Evolutionary conservation across 78 protist genomes (phyloP).

Genomic region (Guillardia theta): DNA sequence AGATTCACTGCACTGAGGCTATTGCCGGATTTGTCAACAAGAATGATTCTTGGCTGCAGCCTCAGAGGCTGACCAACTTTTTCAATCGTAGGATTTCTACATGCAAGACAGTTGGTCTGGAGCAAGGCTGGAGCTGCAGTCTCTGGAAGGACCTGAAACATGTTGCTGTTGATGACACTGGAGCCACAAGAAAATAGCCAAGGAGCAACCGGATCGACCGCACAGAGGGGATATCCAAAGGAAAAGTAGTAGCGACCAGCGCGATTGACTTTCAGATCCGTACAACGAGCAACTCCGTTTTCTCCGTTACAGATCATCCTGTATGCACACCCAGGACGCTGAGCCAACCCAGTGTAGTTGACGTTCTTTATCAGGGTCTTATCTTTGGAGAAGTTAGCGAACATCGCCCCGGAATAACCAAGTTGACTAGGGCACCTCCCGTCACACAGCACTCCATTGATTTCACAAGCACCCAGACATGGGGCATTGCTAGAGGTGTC

Average conservation of each 20-base stretch:
- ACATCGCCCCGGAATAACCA: neutral
- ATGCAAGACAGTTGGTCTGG: too few relatives aligned
- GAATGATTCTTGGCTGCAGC: too few relatives aligned
- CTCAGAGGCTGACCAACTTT: too few relatives aligned
- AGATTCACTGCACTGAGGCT: too few relatives aligned
- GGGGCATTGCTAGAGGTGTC: neutral
- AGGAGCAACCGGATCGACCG: too few relatives aligned
- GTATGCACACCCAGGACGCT: neutral
- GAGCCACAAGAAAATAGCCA: too few relatives aligned
- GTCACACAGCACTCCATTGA: neutral
- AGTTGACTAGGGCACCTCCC: neutral
- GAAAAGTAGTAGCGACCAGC: neutral
- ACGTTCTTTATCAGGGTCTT: neutral
- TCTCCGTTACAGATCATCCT: neutral
- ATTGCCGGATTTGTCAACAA: too few relatives aligned
- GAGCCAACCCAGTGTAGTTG: neutral
- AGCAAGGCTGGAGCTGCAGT: too few relatives aligned
- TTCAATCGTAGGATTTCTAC: too few relatives aligned
- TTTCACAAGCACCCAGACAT: neutral
- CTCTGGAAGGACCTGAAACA: too few relatives aligned
- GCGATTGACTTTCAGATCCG: neutral
- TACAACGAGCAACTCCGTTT: neutral
- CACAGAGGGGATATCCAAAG: too few relatives aligned
- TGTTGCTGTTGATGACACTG: too few relatives aligned
- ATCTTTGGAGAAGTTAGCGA: neutral